Conservation (phyloP, 139 green algal genomes). For the Pleodorina starrii region DNA sequence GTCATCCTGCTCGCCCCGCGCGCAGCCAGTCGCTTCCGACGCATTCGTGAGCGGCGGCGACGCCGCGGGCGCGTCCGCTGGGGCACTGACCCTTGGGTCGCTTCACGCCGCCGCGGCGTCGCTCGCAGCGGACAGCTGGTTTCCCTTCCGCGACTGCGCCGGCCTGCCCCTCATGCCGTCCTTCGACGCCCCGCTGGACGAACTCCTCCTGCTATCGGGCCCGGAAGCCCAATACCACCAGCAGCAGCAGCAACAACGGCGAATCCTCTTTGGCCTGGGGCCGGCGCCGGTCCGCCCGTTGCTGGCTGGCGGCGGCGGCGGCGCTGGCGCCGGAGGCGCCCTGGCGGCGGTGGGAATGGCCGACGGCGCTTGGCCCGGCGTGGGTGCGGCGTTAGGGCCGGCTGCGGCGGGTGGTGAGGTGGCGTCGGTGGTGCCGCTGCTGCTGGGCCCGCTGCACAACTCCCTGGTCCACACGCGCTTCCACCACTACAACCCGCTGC, state of each 20-base stretch:
- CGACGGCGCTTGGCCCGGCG: neutral
- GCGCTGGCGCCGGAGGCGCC: neutral
- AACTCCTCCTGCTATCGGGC: neutral
- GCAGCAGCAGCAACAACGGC: too few relatives aligned
- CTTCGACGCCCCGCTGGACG: neutral
- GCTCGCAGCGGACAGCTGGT: conserved; percentile 7
- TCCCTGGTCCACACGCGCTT: conserved; percentile 26
- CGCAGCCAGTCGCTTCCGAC: neutral
- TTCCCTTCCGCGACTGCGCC: conserved; percentile 23
- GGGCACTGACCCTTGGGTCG: neutral
- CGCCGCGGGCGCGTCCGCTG: too few relatives aligned
- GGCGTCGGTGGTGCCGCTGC: neutral
- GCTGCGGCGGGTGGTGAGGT: neutral
- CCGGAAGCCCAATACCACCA: neutral
- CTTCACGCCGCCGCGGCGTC: neutral
- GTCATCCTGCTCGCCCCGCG: neutral
- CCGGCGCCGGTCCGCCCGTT: neutral
- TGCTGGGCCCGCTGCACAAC: neutral
- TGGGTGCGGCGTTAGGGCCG: neutral
- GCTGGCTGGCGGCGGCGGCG: too few relatives aligned
- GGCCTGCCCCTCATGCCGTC: neutral
- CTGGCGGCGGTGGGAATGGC: neutral
- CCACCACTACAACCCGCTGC: conserved; percentile 25
- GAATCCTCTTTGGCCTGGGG: too few relatives aligned
- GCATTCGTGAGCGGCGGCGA: neutral